phyloP scores from a whole-genome alignment of 768 basidiomycete species.

The Obba rivulosa region DNA sequence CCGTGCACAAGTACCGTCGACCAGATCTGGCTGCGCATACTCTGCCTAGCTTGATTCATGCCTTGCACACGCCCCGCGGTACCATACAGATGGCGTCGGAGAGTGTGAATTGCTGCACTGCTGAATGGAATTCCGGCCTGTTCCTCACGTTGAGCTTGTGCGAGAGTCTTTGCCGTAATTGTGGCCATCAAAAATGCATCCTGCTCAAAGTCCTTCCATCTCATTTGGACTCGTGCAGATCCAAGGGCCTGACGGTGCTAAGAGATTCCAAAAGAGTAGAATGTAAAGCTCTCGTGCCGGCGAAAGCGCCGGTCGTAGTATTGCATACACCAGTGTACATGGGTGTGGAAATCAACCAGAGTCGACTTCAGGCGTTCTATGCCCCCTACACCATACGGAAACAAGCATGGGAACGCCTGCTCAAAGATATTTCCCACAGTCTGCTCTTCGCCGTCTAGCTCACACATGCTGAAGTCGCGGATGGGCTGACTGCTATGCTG shows the following conservation, averaged over 20 bases:
- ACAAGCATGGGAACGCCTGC: slow-evolving; percentile 13
- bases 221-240: slow-evolving; percentile 31
- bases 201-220: slow-evolving; percentile 14
- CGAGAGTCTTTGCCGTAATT: slow-evolving; percentile 25
- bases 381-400: slow-evolving; percentile 21
- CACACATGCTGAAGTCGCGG: slow-evolving; percentile 5
- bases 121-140: background rate
- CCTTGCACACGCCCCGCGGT: slow-evolving; percentile 14
- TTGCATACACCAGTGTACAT: slow-evolving; percentile 24
- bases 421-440: slow-evolving; percentile 13
- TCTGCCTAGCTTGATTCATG: slow-evolving; percentile 8
- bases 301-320: slow-evolving; percentile 29
- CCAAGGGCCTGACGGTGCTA: slow-evolving; percentile 23
- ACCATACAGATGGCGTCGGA: slow-evolving; percentile 10
- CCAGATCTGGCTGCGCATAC: slow-evolving; percentile 32
- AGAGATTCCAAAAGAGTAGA: slow-evolving; percentile 24
- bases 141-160: slow-evolving; percentile 31
- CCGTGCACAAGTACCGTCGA: slow-evolving; percentile 22
- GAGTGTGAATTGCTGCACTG: slow-evolving; percentile 5
- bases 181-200: slow-evolving; percentile 17
- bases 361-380: slow-evolving; percentile 6
- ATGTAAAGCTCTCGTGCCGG: slow-evolving; percentile 27
- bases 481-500: slow-evolving; percentile 14
- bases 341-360: slow-evolving; percentile 14
- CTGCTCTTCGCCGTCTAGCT: too few species aligned